A percentile compares a stretch with the other conserved stretches of the same genome.
These are phyloP conservation scores for Periconia sp. DNA, from an alignment of 2,329 filamentous ascomycete species.

Conservation along the genomic window DNA sequence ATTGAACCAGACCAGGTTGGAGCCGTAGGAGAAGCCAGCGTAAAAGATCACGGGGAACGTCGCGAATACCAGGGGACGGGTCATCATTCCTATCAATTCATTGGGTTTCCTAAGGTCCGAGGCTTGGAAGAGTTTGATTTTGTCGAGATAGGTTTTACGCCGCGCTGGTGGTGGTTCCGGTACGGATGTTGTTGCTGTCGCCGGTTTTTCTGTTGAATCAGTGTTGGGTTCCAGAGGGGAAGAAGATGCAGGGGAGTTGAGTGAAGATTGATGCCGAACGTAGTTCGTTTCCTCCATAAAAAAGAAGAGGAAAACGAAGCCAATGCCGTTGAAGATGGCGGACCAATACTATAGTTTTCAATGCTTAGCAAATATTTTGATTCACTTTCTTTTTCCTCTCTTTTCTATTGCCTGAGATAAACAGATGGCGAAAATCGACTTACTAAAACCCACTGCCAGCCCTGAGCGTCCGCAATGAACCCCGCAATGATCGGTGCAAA, in stretches of 20 bases:
- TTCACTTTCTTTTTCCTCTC: not conserved
- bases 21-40: constrained; percentile 45
- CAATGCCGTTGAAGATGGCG: constrained; percentile 55
- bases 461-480: constrained; percentile 39
- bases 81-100: constrained; percentile 26
- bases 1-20: constrained; percentile 47
- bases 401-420: not conserved
- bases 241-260: not conserved
- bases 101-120: constrained; percentile 33
- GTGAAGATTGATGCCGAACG: constrained; percentile 12
- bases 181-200: not conserved
- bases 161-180: constrained; percentile 2
- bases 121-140: constrained; percentile 32
- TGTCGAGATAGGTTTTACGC: constrained; percentile 35
- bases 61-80: constrained; percentile 23
- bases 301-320: constrained; percentile 58
- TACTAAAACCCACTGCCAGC: constrained; percentile 39
- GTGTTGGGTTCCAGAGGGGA: not conserved
- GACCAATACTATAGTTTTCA: constrained; percentile 48
- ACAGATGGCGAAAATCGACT: not conserved
- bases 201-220: constrained; percentile 10
- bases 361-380: not conserved
- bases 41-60: constrained; percentile 43
- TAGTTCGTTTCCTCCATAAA: constrained; percentile 65
- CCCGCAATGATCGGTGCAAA: constrained; percentile 41